A percentile compares a stretch with the other conserved stretches of the same genome.
Conservation (phyloP, 1,284 basidiomycete species). For the Pisolithus thermaeus region DNA sequence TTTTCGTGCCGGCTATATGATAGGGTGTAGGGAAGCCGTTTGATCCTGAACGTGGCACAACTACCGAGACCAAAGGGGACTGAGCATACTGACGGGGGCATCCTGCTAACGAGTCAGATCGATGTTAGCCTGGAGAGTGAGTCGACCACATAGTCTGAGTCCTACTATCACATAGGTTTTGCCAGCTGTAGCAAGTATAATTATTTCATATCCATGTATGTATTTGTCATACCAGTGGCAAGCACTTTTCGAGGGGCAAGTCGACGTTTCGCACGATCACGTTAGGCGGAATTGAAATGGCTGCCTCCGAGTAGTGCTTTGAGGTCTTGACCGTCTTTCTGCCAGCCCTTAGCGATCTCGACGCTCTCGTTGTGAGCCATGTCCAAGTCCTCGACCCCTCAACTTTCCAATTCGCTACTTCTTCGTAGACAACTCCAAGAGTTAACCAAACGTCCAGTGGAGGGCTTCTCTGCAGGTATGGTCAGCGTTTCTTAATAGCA, state of each 20-base stretch:
- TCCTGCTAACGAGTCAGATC: neutral
- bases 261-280: conserved; percentile 6
- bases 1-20: neutral
- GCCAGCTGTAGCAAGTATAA: neutral
- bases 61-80: neutral
- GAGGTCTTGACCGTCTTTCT: neutral
- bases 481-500: conserved; percentile 17
- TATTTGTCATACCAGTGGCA: too few relatives aligned
- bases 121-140: neutral
- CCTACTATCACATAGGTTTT: neutral
- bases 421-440: conserved; percentile 80
- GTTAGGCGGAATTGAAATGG: neutral
- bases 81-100: neutral
- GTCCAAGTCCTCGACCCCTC: conserved; percentile 43
- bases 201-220: too few relatives aligned
- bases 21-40: conserved; percentile 1
- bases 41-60: conserved; percentile 3
- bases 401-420: conserved; percentile 61
- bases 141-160: neutral
- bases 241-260: too few relatives aligned
- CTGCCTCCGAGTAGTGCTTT: neutral
- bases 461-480: conserved; percentile 89
- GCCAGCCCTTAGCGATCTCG: neutral
- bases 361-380: conserved; percentile 24
- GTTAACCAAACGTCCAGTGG: conserved; percentile 83